phyloP scores from a whole-genome alignment of 176 grass and related monocot species.

The Microstegium vimineum region DNA sequence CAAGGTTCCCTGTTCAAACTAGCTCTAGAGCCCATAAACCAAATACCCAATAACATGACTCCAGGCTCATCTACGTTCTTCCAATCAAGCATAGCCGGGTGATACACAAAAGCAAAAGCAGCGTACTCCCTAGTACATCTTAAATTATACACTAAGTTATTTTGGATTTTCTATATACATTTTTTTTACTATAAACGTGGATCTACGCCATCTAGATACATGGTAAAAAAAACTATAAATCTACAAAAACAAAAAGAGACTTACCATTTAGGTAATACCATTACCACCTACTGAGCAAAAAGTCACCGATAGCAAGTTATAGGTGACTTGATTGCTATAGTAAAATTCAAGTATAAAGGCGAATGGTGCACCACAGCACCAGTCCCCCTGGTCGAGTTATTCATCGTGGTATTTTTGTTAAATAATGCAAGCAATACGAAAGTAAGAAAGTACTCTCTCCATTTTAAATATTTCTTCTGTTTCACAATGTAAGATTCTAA shows the following conservation, averaged over 20 bases:
- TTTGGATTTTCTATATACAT: background rate
- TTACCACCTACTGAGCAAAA: background rate
- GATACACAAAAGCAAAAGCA: background rate
- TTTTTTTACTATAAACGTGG: too few relatives aligned
- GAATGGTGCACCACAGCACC: background rate
- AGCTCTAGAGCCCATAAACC: background rate
- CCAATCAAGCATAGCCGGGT: constrained; percentile 3
- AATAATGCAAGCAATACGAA: background rate
- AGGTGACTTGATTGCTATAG: background rate
- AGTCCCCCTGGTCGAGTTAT: background rate
- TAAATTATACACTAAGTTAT: background rate
- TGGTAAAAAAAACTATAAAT: too few relatives aligned
- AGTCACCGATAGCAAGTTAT: background rate
- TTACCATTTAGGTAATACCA: too few relatives aligned
- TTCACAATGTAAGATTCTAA: background rate
- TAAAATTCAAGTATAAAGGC: background rate
- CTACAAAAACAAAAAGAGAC: too few relatives aligned
- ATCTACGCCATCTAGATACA: too few relatives aligned
- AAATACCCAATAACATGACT: too few relatives aligned
- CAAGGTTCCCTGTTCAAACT: background rate
- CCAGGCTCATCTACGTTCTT: constrained; percentile 8
- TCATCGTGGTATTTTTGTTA: background rate
- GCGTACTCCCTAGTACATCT: too few relatives aligned
- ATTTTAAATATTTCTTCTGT: background rate
- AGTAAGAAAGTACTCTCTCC: background rate